These are phyloP conservation scores for Sclerotinia spermophila DNA, from an alignment of 2,329 filamentous ascomycete genomes.

Conservation along the genomic window DNA sequence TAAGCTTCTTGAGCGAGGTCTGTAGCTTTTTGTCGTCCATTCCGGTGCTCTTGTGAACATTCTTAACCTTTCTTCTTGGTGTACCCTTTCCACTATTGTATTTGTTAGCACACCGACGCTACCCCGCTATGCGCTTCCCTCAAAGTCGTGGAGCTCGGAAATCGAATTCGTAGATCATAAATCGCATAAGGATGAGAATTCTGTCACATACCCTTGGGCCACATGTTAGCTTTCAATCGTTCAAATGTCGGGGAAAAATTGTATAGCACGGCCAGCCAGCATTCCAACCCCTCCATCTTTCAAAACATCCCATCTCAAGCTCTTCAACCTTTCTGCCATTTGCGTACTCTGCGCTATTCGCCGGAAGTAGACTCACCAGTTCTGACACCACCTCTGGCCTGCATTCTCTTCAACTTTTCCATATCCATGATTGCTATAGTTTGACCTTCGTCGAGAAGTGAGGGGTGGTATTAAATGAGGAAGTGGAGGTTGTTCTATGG, in stretches of 20 bases:
- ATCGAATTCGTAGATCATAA: neutral
- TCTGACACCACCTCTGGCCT: slow-evolving; percentile 48
- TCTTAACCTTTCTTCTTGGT: slow-evolving; percentile 97
- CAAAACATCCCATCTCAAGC: neutral
- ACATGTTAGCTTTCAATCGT: slow-evolving; percentile 14
- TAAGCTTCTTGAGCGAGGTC: slow-evolving; percentile 96
- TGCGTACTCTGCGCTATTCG: neutral
- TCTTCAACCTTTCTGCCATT: neutral
- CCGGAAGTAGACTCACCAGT: slow-evolving; percentile 16
- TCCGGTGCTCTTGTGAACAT: slow-evolving; percentile 85
- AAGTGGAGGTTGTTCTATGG: slow-evolving; percentile 20
- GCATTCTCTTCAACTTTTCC: slow-evolving; percentile 63
- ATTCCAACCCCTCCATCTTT: neutral
- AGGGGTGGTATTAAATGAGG: slow-evolving; percentile 21
- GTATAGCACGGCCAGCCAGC: neutral
- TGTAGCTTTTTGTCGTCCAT: slow-evolving; percentile 99
- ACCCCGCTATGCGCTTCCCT: slow-evolving; percentile 17
- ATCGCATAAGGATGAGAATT: slow-evolving; percentile 6
- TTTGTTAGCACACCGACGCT: slow-evolving; percentile 30
- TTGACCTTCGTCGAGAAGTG: slow-evolving; percentile 29
- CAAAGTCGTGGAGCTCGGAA: neutral
- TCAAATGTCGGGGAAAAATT: neutral
- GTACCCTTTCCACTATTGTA: slow-evolving; percentile 82
- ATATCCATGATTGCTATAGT: slow-evolving; percentile 55
- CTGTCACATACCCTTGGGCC: slow-evolving; percentile 15